Evolutionary conservation across 2,329 filamentous ascomycete genomes (phyloP), one percentile per base, ranked within the genome.

Genomic region (Sordariomycetes sp.): DNA sequence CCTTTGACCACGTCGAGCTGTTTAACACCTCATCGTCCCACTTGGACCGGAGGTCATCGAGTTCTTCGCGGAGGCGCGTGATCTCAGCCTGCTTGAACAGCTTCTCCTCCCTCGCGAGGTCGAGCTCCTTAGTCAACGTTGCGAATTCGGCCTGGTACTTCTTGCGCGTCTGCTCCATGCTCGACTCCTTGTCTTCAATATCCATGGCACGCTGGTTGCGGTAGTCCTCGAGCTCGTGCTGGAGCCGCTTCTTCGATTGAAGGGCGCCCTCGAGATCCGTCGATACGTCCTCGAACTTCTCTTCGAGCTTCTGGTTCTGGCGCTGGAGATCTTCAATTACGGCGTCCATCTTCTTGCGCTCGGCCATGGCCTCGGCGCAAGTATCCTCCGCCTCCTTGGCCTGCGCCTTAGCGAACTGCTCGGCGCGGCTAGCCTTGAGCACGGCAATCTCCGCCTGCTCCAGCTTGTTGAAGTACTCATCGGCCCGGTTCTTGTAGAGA

Each of bases 11-110:
- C 0, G 92, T 96, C 17, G 90, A 95, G 70, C 90, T 95, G 73
- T 97, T 97, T 64, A 97, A 82, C 12, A 97, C 90, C 72, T 99
- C 92, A 64, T 97, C 90, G 65, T 99, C 94, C 92, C 94, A 97
- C 73, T 97, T 97, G 63, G 86, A 90, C 62, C 94, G 85, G 59
- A 97, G 79, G 65, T 96, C 90, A 64, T 99, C 94, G 25, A 97
- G 83, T 71, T 99, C 94, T 68, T 97, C 92, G n/a, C 92, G 86
- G 56, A 99, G 79, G 52, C 90, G 85, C 17, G 86, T 81, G 62
- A 92, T 95, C 70, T 96, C 91, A 39, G 87, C 83, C 63, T 94
- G 90, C 80, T 79, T 92, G 79, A 75, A 96, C 72, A 76, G 87
- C 78, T 77, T 84, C 71, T 95, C 92, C 68, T 97, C 91, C 39